Evolutionary conservation across 768 basidiomycete species (phyloP).

Genomic region (Trametes sanguinea): DNA sequence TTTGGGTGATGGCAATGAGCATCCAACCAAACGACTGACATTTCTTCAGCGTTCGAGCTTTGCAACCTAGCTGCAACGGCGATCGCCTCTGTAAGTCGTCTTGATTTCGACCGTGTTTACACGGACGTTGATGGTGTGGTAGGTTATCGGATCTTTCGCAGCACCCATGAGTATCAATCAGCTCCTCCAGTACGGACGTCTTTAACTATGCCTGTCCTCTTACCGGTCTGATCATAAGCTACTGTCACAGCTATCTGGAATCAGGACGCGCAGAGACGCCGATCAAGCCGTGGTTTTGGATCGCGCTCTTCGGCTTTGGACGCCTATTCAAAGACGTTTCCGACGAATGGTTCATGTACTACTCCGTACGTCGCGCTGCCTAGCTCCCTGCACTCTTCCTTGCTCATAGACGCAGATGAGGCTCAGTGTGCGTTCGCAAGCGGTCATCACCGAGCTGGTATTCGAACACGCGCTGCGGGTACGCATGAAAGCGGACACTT

Average conservation of each 20-base stretch:
- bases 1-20: slow-evolving; percentile 13
- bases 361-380: slow-evolving; percentile 27
- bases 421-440: slow-evolving; percentile 50
- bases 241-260: slow-evolving; percentile 37
- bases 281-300: slow-evolving; percentile 54
- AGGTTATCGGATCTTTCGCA: slow-evolving; percentile 27
- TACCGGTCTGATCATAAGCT: not conserved
- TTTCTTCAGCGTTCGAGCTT: not conserved
- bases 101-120: not conserved
- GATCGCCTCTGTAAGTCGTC: slow-evolving; percentile 21
- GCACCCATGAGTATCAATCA: slow-evolving; percentile 39
- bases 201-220: not conserved
- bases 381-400: not conserved
- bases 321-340: slow-evolving; percentile 38
- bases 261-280: slow-evolving; percentile 36
- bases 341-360: slow-evolving; percentile 45
- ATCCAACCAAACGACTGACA: slow-evolving; percentile 13
- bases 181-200: slow-evolving; percentile 36
- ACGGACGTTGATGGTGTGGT: not conserved
- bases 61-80: not conserved
- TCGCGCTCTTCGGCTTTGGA: slow-evolving; percentile 37
- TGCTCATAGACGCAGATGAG: slow-evolving; percentile 35
- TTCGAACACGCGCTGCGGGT: slow-evolving; percentile 64
- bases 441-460: slow-evolving; percentile 52
- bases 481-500: slow-evolving; percentile 52